Percentiles rank a stretch among this genome's conserved stretches.
Conservation (phyloP, 2,329 filamentous ascomycete genomes). For the Claviceps sp. region DNA sequence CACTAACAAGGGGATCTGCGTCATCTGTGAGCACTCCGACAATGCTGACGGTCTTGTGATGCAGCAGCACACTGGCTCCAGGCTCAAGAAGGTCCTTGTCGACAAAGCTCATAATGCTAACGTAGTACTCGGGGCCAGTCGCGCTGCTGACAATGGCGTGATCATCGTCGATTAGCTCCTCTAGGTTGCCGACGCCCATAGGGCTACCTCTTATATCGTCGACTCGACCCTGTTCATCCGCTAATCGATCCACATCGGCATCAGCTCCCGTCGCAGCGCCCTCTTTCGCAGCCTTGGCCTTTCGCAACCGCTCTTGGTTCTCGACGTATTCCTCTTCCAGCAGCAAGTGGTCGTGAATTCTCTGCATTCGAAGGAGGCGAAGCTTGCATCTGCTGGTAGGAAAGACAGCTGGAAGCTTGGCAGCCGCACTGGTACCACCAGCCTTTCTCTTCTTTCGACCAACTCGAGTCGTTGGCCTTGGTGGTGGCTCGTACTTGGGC, state of each 20-base stretch:
- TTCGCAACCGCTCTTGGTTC: conserved; percentile 92
- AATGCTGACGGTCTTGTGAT: conserved; percentile 96
- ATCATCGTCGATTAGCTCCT: conserved; percentile 98
- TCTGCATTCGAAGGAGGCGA: conserved; percentile 92
- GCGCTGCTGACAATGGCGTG: conserved; percentile 97
- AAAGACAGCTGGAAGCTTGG: conserved; percentile 87
- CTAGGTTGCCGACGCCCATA: conserved; percentile 94
- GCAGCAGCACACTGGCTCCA: conserved; percentile 84
- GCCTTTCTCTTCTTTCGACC: conserved; percentile 98
- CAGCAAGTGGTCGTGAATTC: conserved; percentile 91
- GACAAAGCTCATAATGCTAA: conserved; percentile 99
- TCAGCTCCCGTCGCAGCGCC: conserved; percentile 57
- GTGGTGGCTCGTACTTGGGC: conserved; percentile 98
- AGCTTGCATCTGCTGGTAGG: conserved; percentile 97
- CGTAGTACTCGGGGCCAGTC: conserved; percentile 96
- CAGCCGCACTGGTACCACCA: conserved; percentile 82
- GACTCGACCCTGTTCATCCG: conserved; percentile 85
- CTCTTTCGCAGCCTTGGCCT: conserved; percentile 72
- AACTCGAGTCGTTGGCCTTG: conserved; percentile 89
- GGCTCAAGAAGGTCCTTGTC: conserved; percentile 97
- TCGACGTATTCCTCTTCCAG: conserved; percentile 98
- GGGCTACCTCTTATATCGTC: conserved; percentile 98
- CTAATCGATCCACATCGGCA: conserved; percentile 65
- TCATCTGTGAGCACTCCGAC: conserved; percentile 96
- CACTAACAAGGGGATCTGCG: conserved; percentile 84